A percentile compares a stretch with the other conserved stretches of the same genome.
Conservation (phyloP, 495 filamentous ascomycete species). For the Penicillium diatomitis region DNA sequence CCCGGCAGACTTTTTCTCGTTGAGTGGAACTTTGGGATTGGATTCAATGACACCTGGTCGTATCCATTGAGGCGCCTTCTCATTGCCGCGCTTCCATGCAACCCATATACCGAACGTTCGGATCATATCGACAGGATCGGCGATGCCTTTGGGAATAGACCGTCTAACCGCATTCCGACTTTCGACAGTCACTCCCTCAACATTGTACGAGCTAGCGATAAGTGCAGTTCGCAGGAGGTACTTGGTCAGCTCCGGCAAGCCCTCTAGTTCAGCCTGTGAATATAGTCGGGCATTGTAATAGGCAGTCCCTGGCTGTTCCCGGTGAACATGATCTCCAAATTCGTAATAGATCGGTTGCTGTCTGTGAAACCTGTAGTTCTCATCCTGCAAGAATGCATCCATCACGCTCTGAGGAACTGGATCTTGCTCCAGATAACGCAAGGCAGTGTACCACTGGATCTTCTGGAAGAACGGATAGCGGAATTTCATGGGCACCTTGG, state of each 20-base stretch:
- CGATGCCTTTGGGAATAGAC: conserved; percentile 55
- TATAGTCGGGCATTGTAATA: conserved; percentile 57
- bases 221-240: conserved; percentile 62
- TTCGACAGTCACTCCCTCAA: conserved; percentile 50
- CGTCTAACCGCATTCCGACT: conserved; percentile 49
- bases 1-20: conserved; percentile 35
- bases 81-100: conserved; percentile 67
- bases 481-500: conserved; percentile 60
- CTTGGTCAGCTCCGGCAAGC: conserved; percentile 50
- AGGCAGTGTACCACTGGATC: conserved; percentile 63
- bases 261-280: conserved; percentile 60
- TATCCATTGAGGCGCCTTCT: conserved; percentile 59
- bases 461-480: conserved; percentile 68
- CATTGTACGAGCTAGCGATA: conserved; percentile 53
- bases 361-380: conserved; percentile 43
- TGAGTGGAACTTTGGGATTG: conserved; percentile 33
- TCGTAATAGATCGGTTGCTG: conserved; percentile 49
- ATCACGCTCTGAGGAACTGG: conserved; percentile 53
- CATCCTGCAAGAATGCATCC: conserved; percentile 47
- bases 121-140: conserved; percentile 52
- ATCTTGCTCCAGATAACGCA: conserved; percentile 58
- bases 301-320: conserved; percentile 32
- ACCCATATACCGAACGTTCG: conserved; percentile 62
- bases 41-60: conserved; percentile 38
- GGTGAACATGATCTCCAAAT: conserved; percentile 45